phyloP scores from a whole-genome alignment of 106 monocot species.

The Acorus calamus region DNA sequence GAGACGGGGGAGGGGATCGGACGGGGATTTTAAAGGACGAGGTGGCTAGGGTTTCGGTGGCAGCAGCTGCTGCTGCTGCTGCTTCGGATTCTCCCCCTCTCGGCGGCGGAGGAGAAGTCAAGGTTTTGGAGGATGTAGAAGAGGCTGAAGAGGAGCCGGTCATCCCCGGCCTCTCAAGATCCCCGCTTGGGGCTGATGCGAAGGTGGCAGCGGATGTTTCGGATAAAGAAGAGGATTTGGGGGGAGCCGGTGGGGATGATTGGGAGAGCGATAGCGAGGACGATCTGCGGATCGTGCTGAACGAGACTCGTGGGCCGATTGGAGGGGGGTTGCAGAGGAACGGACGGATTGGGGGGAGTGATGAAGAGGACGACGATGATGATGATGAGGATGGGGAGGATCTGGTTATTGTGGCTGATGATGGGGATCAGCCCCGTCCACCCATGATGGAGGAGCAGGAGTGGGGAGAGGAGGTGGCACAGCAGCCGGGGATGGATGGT shows the following conservation, averaged over 20 bases:
- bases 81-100: neutral
- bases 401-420: conserved; percentile 35
- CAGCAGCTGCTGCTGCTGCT: neutral
- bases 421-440: conserved; percentile 33
- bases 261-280: conserved; percentile 96
- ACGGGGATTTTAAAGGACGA: conserved; percentile 4
- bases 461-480: conserved; percentile 46
- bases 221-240: neutral
- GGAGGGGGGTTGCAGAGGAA: conserved; percentile 10
- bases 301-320: conserved; percentile 29
- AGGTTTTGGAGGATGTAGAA: conserved; percentile 5
- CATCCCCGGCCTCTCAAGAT: conserved; percentile 44
- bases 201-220: conserved; percentile 1
- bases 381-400: conserved; percentile 68
- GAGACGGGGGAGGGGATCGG: conserved; percentile 11
- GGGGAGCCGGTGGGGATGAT: conserved; percentile 38
- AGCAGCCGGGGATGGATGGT: conserved; percentile 39
- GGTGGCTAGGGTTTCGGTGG: conserved; percentile 16
- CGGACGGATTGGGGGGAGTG: conserved; percentile 15
- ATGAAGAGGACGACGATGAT: conserved; percentile 18
- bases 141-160: conserved; percentile 22
- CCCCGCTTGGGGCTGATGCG: neutral
- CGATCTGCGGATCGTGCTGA: conserved; percentile 84
- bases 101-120: neutral
- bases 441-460: conserved; percentile 56